phyloP scores from a whole-genome alignment of 345 rosid species.

The Gynandropsis gynandra region DNA sequence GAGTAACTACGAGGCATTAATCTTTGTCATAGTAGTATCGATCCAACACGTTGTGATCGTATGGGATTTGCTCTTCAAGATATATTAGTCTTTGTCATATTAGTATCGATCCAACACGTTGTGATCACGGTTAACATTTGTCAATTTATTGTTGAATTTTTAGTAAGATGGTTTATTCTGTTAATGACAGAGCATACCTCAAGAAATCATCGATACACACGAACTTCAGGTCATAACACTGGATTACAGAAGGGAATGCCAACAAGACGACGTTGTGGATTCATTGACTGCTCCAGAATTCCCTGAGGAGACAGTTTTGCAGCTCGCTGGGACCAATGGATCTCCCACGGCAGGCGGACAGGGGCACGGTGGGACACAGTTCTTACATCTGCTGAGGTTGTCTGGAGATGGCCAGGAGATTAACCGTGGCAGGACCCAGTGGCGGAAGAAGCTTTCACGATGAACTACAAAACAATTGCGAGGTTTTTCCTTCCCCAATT shows the following conservation, averaged over 20 bases:
- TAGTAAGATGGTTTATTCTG: neutral
- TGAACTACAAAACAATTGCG: conserved; percentile 23
- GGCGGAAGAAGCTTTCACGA: conserved; percentile 65
- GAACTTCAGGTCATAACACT: conserved; percentile 78
- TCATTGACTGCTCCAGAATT: conserved; percentile 62
- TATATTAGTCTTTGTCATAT: no score
- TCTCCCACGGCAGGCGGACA: conserved; percentile 27
- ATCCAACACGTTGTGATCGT: no score
- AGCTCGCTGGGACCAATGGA: conserved; percentile 49
- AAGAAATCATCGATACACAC: conserved; percentile 71
- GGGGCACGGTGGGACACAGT: conserved; percentile 32
- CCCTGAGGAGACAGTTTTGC: conserved; percentile 25
- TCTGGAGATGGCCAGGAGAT: conserved; percentile 71
- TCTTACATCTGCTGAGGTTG: conserved; percentile 71
- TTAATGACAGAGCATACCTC: conserved; percentile 79
- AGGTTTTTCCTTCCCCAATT: conserved; percentile 20
- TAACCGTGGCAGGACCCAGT: conserved; percentile 73
- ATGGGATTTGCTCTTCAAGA: no score
- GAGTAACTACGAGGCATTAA: conserved; percentile 6
- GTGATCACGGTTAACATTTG: no score
- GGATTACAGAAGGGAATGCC: conserved; percentile 89
- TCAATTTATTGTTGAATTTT: no score
- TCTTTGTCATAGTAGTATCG: no score
- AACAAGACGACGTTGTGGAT: conserved; percentile 73
- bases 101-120: no score